Base-by-base conservation (phyloP, 768 basidiomycete genomes). In the Rubroboletus pulcherrimus region DNA sequence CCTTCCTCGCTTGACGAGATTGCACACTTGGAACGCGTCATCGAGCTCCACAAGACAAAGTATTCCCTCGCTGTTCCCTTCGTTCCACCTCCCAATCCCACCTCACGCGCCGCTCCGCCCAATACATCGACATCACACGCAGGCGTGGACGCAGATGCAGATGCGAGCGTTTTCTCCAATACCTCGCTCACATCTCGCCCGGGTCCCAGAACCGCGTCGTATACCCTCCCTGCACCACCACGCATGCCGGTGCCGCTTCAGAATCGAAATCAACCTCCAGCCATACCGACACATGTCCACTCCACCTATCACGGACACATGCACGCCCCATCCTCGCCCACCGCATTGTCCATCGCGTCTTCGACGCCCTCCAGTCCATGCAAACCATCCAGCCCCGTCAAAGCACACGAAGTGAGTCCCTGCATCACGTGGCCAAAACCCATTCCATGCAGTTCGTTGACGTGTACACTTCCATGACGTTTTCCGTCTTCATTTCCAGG, bases 1-100 rank as follows among this genome's bases (percentile, higher is more conserved):
- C 53, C 55, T 17, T 80, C 82, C 10, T 65, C 69, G 0, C 83
- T 83, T 57, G 85, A 87, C 4, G 85, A 90, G 67, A 74, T 83
- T 7, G 55, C 62, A 4, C 88, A 91, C 60, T 80, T 81, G 74
- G 71, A 74, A 46, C 63, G 56, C 5, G 86, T 88, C 10, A 71
- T 74, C 5, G 63, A 75, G 1, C 71, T 89, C 6, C 87, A 87
- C 63, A 69, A 72, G 56, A 75, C 72, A 1, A 72, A 71, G 33
- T 91, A 89, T 62, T 77, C 75, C 5, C 60, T 74, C 0, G 52
- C 73, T 9, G 31, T 65, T 26, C 79, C 81, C 0, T 90, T 89
- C 58, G 63, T 76, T 10, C 81, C 79, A 26, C 46, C 64, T 17
- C 47, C 59, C 5, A 55, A 63, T 52, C 14, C 53, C 57, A 33